These are phyloP conservation scores for Amphichorda felina DNA, from an alignment of 2,329 filamentous ascomycete genomes.

Conservation along the genomic window DNA sequence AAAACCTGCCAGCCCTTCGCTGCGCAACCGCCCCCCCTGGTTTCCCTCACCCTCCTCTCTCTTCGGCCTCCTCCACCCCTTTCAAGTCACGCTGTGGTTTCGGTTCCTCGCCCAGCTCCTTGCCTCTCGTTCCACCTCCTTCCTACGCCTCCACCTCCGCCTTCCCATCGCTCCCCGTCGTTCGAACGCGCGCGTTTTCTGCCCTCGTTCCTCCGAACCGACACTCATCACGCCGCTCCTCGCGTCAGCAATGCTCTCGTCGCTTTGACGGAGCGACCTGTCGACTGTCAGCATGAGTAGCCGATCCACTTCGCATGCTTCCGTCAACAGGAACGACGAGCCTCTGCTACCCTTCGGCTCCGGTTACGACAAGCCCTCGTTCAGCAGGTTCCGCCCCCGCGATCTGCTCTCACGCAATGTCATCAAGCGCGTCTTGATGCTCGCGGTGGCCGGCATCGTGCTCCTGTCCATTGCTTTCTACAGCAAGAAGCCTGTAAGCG, in stretches of 20 bases:
- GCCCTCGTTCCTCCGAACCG: neutral
- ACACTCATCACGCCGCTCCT: neutral
- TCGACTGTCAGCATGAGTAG: constrained; percentile 7
- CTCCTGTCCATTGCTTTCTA: constrained; percentile 29
- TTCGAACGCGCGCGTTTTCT: too few relatives aligned
- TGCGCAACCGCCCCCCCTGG: too few relatives aligned
- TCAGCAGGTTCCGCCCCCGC: constrained; percentile 16
- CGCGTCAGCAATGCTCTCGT: constrained; percentile 1
- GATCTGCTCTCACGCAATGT: constrained; percentile 37
- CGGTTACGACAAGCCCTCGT: constrained; percentile 20
- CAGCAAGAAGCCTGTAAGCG: constrained; percentile 14
- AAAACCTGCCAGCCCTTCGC: too few relatives aligned
- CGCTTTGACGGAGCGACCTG: constrained; percentile 12
- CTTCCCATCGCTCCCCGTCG: too few relatives aligned
- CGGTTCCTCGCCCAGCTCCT: too few relatives aligned
- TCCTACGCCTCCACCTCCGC: too few relatives aligned
- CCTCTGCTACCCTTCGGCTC: constrained; percentile 19
- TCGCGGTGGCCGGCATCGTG: constrained; percentile 28
- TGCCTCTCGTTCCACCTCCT: too few relatives aligned
- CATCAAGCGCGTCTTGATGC: constrained; percentile 39
- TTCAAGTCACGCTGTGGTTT: too few relatives aligned
- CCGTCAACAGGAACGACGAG: constrained; percentile 17
- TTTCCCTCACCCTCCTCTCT: too few relatives aligned
- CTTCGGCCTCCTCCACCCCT: too few relatives aligned
- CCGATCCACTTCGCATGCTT: constrained; percentile 19